Base-by-base conservation (phyloP, 2,329 filamentous ascomycete genomes). In the Pseudocercospora fijiensis region DNA sequence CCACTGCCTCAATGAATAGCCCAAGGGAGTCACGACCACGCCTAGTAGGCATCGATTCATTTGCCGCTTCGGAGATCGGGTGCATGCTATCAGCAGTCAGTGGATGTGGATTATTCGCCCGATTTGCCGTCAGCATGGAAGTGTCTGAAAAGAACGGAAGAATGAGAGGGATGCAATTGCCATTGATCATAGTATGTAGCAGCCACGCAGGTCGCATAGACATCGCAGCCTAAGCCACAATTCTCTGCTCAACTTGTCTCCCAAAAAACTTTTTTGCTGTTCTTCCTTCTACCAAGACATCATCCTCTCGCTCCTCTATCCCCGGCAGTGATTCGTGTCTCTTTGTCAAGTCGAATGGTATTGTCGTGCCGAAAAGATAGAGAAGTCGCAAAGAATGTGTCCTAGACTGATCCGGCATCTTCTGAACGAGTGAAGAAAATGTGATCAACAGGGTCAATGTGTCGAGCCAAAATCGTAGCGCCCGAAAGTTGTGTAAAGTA, bases 381-480 rank as follows among this genome's bases (percentile, higher is more conserved):
- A 56, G 28, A 7, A n/a, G 24, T 41, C n/a, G 53, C n/a, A 53
- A 28, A 33, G 28, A 56, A 56, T n/a, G 53, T 41, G 52, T n/a
- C 57, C 67, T 58, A 63, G 71, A 72, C 72, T 74, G 71, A 73
- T 73, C 70, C 8, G 58, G 72, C 70, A 69, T 57, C 69, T 69
- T 66, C 67, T 71, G 65, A 71, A 61, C 9, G 71, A 72, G 66
- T 71, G 70, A 72, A 70, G 69, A 67, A 70, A 68, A 67, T 67
- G 69, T 73, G 68, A 73, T 71, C 72, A 74, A 74, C 72, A 58
- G 52, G 57, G 65, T 72, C 65, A 47, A 18, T 41, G 16, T 41
- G 20, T 26, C 61, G 67, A 67, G 67, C 65, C 63, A 18, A 20
- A n/a, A 43, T 11, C 2, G 64, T 58, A 58, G 65, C 65, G 60